Percentiles rank a stretch among this genome's conserved stretches.
These are phyloP conservation scores for Acidomyces sp. DNA, from an alignment of 495 filamentous ascomycete genomes.

Conservation along the genomic window DNA sequence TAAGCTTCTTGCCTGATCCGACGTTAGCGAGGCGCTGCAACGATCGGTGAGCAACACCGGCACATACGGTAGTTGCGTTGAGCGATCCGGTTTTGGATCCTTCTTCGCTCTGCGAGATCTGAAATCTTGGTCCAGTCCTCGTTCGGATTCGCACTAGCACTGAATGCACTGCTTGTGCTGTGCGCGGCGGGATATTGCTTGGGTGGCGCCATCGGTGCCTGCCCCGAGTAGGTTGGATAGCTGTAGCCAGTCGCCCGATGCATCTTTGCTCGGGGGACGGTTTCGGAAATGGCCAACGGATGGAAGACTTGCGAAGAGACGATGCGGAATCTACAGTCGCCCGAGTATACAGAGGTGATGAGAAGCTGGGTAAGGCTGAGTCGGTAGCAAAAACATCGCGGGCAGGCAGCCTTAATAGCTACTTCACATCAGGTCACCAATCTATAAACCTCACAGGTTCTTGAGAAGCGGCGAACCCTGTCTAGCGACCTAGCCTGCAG, in stretches of 20 bases:
- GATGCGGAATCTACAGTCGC: too few relatives aligned
- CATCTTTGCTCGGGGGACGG: constrained; percentile 14
- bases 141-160: constrained; percentile 87
- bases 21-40: background rate
- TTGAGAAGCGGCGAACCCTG: too few relatives aligned
- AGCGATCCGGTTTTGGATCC: constrained; percentile 96
- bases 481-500: too few relatives aligned
- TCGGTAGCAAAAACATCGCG: too few relatives aligned
- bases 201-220: background rate
- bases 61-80: constrained; percentile 95
- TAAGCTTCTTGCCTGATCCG: constrained; percentile 84
- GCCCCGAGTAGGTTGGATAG: constrained; percentile 9
- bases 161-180: constrained; percentile 84
- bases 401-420: too few relatives aligned
- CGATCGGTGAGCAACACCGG: background rate
- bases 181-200: constrained; percentile 18
- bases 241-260: constrained; percentile 13
- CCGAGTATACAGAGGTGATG: too few relatives aligned
- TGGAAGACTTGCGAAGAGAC: too few relatives aligned
- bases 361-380: too few relatives aligned
- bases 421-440: too few relatives aligned
- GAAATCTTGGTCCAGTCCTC: constrained; percentile 99
- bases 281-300: too few relatives aligned
- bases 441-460: too few relatives aligned
- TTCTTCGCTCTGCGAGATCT: constrained; percentile 80